A percentile compares a stretch with the other conserved stretches of the same genome.
phyloP scores from a whole-genome alignment of 192 early-diverging fungal genomes.

The Funneliformis geosporum region DNA sequence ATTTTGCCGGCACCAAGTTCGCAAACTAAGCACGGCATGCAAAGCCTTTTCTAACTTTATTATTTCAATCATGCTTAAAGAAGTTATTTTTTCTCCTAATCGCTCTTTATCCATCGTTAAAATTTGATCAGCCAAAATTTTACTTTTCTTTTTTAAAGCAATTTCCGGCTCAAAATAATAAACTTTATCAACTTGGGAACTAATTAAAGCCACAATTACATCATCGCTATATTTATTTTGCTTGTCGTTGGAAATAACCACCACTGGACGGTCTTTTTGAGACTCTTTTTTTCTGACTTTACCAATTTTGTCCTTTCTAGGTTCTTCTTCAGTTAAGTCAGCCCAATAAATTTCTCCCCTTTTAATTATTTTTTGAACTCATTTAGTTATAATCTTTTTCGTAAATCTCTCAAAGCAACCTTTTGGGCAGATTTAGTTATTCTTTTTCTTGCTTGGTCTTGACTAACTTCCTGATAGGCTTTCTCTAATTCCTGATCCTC shows the following conservation, averaged over 20 bases:
- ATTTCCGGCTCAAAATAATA: neutral
- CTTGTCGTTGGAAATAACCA: neutral
- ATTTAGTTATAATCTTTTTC: slow-evolving; percentile 1
- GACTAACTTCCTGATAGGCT: slow-evolving; percentile 1
- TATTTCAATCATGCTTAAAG: neutral
- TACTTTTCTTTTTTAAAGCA: neutral
- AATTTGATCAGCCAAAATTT: slow-evolving; percentile 14
- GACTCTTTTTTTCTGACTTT: too few species aligned
- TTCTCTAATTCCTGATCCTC: neutral
- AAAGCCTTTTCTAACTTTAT: neutral
- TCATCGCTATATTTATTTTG: slow-evolving; percentile 6
- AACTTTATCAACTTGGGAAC: slow-evolving; percentile 7
- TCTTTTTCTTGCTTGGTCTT: neutral
- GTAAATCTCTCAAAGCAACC: neutral
- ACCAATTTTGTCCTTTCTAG: neutral
- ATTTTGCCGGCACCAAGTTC: too few species aligned
- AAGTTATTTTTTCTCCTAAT: neutral
- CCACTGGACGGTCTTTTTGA: too few species aligned
- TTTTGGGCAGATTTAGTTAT: slow-evolving; percentile 8
- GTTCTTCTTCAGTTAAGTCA: neutral
- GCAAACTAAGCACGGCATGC: neutral
- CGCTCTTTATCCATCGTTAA: neutral
- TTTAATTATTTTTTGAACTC: neutral
- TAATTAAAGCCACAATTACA: slow-evolving; percentile 14
- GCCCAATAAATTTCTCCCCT: slow-evolving; percentile 17